Conservation (phyloP, 2,329 filamentous ascomycete genomes). For the Nemania abortiva region DNA sequence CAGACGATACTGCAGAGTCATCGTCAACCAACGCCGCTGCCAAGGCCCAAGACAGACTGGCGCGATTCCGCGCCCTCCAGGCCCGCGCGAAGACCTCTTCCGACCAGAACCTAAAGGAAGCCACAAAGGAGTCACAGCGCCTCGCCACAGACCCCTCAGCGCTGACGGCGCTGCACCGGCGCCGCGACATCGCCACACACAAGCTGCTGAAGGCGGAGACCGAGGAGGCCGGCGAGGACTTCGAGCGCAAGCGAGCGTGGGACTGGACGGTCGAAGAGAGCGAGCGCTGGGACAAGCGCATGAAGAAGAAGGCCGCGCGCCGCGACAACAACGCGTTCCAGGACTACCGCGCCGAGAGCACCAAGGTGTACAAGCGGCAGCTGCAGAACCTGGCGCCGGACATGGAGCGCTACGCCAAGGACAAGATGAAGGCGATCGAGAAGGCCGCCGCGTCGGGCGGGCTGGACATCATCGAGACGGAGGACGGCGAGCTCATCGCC, state of each 20-base stretch:
- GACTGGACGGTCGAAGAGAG: constrained; percentile 97
- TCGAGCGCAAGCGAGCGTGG: constrained; percentile 98
- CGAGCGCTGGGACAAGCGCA: constrained; percentile 91
- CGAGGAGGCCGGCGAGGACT: constrained; percentile 87
- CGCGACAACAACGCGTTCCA: constrained; percentile 90
- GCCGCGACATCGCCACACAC: constrained; percentile 87
- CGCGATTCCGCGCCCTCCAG: constrained; percentile 88
- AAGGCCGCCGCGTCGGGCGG: constrained; percentile 85
- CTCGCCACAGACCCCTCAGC: constrained; percentile 81
- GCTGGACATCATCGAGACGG: constrained; percentile 94
- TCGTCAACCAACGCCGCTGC: constrained; percentile 39
- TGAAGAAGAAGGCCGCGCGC: constrained; percentile 85
- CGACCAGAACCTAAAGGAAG: constrained; percentile 83
- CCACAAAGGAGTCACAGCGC: constrained; percentile 83
- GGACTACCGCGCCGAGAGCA: constrained; percentile 87
- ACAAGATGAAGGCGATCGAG: constrained; percentile 88
- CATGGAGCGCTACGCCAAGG: constrained; percentile 84
- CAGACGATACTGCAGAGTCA: constrained; percentile 16
- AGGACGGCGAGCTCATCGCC: constrained; percentile 92
- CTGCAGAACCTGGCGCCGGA: constrained; percentile 81
- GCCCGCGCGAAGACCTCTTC: constrained; percentile 80
- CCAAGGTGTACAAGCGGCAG: constrained; percentile 95
- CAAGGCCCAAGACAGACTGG: constrained; percentile 75
- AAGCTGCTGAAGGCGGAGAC: constrained; percentile 94
- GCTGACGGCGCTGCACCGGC: constrained; percentile 82